phyloP scores from a whole-genome alignment of 352 stramenopile genomes.

The Phytophthora sp. region DNA sequence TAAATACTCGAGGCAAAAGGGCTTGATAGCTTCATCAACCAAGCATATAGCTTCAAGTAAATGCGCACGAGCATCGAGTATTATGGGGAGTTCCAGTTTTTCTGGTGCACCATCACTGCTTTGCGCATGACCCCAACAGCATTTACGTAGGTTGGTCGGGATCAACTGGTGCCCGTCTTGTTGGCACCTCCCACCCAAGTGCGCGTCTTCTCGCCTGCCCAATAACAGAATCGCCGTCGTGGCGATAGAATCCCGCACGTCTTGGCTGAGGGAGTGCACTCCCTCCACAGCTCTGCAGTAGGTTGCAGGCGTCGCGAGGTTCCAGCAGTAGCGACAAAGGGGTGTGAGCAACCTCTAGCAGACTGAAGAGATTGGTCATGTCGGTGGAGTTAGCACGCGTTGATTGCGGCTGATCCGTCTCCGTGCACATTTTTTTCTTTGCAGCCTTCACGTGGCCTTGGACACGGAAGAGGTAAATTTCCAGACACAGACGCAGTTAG shows the following conservation, averaged over 20 bases:
- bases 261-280: neutral
- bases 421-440: too few species aligned
- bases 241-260: conserved; percentile 1
- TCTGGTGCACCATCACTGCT: neutral
- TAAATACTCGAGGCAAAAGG: conserved; percentile 9
- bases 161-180: conserved; percentile 9
- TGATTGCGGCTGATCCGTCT: too few species aligned
- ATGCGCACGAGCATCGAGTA: neutral
- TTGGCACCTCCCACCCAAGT: conserved; percentile 1
- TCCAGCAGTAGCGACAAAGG: neutral
- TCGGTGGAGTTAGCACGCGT: too few species aligned
- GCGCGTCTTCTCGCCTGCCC: neutral
- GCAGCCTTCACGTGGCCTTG: too few species aligned
- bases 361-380: too few species aligned
- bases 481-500: too few species aligned
- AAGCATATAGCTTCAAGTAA: conserved; percentile 6
- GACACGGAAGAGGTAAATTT: too few species aligned
- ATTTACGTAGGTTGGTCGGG: neutral
- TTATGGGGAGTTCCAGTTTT: neutral
- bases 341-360: too few species aligned
- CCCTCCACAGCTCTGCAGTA: neutral
- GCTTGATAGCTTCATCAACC: conserved; percentile 3
- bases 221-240: conserved; percentile 3
- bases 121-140: neutral
- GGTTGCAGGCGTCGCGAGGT: neutral